A percentile compares a stretch with the other conserved stretches of the same genome.
These are phyloP conservation scores for Syzygium jambos DNA, from an alignment of 345 rosid genomes.

Conservation along the genomic window DNA sequence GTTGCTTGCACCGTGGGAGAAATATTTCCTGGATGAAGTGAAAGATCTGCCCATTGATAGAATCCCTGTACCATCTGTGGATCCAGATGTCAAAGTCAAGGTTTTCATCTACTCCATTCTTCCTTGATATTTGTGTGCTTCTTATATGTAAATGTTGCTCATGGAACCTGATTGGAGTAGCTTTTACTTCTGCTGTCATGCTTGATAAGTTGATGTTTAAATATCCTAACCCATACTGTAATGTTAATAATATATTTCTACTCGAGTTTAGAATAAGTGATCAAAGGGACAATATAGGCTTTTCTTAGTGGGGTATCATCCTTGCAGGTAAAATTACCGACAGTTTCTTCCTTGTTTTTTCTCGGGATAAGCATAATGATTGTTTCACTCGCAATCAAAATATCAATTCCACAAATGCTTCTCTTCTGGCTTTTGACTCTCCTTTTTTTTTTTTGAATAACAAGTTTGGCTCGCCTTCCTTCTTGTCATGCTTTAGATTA, in stretches of 20 bases:
- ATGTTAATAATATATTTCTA: neutral
- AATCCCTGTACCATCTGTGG: slow-evolving; percentile 44
- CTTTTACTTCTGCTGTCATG: neutral
- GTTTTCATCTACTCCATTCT: slow-evolving; percentile 17
- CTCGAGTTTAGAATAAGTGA: neutral
- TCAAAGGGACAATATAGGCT: neutral
- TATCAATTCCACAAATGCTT: neutral
- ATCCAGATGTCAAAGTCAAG: slow-evolving; percentile 48
- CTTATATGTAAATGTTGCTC: neutral
- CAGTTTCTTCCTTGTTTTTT: neutral
- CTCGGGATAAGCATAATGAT: neutral
- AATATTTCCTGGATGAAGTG: slow-evolving; percentile 75
- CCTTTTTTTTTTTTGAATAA: neutral
- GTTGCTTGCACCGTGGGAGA: slow-evolving; percentile 93
- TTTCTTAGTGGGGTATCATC: neutral
- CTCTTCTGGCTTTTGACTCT: neutral
- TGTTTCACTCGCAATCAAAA: neutral
- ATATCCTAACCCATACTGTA: neutral
- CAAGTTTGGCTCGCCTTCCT: neutral
- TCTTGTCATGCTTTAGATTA: neutral
- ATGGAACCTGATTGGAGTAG: neutral
- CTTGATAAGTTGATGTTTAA: neutral
- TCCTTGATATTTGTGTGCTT: neutral
- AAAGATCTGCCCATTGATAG: slow-evolving; percentile 74
- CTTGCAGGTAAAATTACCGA: neutral